Conservation (phyloP, 139 green algal species). For the Asterochloris erici region DNA sequence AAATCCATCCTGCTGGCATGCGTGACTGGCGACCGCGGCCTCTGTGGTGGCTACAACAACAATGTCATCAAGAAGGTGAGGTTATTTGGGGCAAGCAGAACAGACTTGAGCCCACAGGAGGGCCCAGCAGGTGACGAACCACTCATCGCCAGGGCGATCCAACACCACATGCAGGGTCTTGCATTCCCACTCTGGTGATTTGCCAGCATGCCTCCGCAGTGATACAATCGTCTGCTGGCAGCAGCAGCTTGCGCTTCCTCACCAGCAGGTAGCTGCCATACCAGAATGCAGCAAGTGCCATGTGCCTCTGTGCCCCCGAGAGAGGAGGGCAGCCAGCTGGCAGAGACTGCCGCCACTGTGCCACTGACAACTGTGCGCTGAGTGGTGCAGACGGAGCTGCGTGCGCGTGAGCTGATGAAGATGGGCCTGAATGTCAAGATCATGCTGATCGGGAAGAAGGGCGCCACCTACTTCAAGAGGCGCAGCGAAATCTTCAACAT, state of each 20-base stretch:
- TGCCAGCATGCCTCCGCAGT: no score
- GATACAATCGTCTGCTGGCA: no score
- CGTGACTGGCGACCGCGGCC: slow-evolving; percentile 94
- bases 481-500: slow-evolving; percentile 78
- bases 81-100: not conserved
- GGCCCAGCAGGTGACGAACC: not conserved
- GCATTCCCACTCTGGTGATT: no score
- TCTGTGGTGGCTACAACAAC: slow-evolving; percentile 99
- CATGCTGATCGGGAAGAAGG: slow-evolving; percentile 93
- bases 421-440: slow-evolving; percentile 84
- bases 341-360: no score
- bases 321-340: no score
- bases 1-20: slow-evolving; percentile 90
- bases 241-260: no score
- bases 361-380: not conserved
- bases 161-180: no score
- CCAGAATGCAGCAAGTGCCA: no score
- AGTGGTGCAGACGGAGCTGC: slow-evolving; percentile 70
- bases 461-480: slow-evolving; percentile 85
- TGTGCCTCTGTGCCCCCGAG: no score
- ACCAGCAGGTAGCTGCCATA: no score
- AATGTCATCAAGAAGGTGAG: slow-evolving; percentile 91
- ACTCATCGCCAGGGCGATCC: no score
- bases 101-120: no score
- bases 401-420: slow-evolving; percentile 76